These are phyloP conservation scores for Triticum urartu DNA, from an alignment of 176 grass and related monocot genomes.

Conservation along the genomic window DNA sequence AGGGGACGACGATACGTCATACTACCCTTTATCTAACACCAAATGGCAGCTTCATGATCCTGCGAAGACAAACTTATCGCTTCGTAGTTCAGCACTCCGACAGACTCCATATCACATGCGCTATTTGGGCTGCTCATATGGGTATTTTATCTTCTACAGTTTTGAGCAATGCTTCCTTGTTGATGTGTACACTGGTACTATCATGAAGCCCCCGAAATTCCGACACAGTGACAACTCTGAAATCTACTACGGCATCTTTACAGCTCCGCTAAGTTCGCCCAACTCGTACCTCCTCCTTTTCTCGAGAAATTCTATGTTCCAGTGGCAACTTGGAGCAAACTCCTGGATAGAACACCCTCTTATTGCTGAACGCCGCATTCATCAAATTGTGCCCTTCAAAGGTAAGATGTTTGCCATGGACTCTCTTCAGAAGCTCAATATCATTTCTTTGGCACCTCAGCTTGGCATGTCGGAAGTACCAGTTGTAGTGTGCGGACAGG, in stretches of 20 bases:
- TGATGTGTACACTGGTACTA: constrained; percentile 40
- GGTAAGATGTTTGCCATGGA: constrained; percentile 5
- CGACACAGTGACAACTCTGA: neutral
- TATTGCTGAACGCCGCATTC: neutral
- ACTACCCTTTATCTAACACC: neutral
- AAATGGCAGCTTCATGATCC: constrained; percentile 28
- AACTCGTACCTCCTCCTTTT: constrained; percentile 39
- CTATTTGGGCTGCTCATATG: constrained; percentile 48
- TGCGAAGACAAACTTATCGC: neutral
- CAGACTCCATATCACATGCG: neutral
- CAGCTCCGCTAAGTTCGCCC: constrained; percentile 36
- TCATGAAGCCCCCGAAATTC: constrained; percentile 37
- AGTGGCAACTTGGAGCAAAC: constrained; percentile 39
- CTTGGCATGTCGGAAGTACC: constrained; percentile 12
- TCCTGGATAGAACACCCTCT: constrained; percentile 30
- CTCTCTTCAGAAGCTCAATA: constrained; percentile 13
- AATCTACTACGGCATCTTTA: constrained; percentile 35
- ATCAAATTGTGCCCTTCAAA: constrained; percentile 40
- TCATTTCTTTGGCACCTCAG: constrained; percentile 29
- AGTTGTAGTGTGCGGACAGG: neutral
- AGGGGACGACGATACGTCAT: too few relatives aligned
- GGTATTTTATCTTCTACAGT: constrained; percentile 40
- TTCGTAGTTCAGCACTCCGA: neutral
- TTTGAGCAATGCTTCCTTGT: constrained; percentile 31
- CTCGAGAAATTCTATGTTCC: constrained; percentile 19